Conservation (phyloP, 1,139 yeast genomes). For the Yarrowia galli region DNA sequence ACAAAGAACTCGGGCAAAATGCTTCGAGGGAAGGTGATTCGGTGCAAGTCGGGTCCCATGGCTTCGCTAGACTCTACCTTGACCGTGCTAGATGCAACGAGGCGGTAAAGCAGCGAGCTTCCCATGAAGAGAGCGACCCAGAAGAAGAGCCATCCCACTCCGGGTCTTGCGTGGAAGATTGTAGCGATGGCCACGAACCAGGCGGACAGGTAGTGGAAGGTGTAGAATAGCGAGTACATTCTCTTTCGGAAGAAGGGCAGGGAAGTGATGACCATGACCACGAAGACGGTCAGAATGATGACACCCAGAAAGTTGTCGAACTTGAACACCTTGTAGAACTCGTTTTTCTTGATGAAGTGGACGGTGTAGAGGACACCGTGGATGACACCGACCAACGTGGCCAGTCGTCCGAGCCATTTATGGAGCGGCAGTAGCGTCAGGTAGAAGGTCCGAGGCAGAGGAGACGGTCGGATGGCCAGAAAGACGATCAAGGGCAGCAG, state of each 20-base stretch:
- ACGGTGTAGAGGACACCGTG: constrained; percentile 67
- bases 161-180: constrained; percentile 82
- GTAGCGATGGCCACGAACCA: constrained; percentile 67
- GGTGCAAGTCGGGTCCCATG: constrained; percentile 48
- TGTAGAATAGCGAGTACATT: constrained; percentile 66
- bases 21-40: constrained; percentile 51
- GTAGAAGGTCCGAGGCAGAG: constrained; percentile 63
- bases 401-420: constrained; percentile 80
- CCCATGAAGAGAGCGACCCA: constrained; percentile 59
- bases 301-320: constrained; percentile 69
- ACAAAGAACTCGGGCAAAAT: constrained; percentile 48
- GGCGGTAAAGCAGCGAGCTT: constrained; percentile 53
- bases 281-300: constrained; percentile 56
- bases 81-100: constrained; percentile 48
- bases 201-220: constrained; percentile 70
- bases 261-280: constrained; percentile 62
- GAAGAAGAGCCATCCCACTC: constrained; percentile 60
- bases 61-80: constrained; percentile 46
- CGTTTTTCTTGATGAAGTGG: constrained; percentile 56
- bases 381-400: constrained; percentile 58
- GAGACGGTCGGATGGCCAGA: constrained; percentile 67
- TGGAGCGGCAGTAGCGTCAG: constrained; percentile 66
- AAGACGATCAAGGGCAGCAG: constrained; percentile 70
- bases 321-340: constrained; percentile 55
- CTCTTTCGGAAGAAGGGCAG: constrained; percentile 62